Evolutionary conservation across 805 yeast species (phyloP).

Genomic region (Candida ovalis): DNA sequence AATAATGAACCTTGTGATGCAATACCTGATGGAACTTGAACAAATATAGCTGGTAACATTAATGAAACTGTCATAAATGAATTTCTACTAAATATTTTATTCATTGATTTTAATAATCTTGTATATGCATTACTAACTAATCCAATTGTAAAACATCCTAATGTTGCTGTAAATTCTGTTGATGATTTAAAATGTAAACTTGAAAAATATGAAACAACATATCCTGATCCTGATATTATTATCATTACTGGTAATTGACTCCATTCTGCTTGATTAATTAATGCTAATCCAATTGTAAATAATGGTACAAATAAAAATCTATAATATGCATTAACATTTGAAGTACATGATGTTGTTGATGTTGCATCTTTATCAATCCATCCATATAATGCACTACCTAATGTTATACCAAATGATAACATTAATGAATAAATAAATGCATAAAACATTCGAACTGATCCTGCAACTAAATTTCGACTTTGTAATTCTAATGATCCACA

Average conservation of each 20-base stretch:
- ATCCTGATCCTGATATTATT: conserved; percentile 71
- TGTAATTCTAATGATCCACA: conserved; percentile 92
- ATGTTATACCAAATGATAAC: conserved; percentile 88
- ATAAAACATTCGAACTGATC: conserved; percentile 93
- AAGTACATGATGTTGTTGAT: conserved; percentile 54
- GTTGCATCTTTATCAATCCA: conserved; percentile 86
- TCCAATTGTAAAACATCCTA: conserved; percentile 91
- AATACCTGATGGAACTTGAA: conserved; percentile 92
- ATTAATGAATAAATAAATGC: conserved; percentile 90
- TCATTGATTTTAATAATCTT: conserved; percentile 69
- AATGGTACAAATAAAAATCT: conserved; percentile 76
- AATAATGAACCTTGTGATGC: conserved; percentile 85
- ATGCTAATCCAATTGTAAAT: conserved; percentile 55
- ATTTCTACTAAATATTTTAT: conserved; percentile 22
- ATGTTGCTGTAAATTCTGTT: conserved; percentile 82
- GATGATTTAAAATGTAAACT: conserved; percentile 57
- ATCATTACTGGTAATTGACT: conserved; percentile 86
- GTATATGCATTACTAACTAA: conserved; percentile 84
- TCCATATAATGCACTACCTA: conserved; percentile 91
- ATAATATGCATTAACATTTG: conserved; percentile 52
- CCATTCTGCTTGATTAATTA: conserved; percentile 81
- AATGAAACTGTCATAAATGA: conserved; percentile 79
- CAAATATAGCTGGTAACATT: conserved; percentile 93
- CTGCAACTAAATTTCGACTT: conserved; percentile 86
- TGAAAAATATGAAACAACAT: conserved; percentile 76